Evolutionary conservation across 257 asterid species (phyloP).

Genomic region (Oldenlandia corymbosa): DNA sequence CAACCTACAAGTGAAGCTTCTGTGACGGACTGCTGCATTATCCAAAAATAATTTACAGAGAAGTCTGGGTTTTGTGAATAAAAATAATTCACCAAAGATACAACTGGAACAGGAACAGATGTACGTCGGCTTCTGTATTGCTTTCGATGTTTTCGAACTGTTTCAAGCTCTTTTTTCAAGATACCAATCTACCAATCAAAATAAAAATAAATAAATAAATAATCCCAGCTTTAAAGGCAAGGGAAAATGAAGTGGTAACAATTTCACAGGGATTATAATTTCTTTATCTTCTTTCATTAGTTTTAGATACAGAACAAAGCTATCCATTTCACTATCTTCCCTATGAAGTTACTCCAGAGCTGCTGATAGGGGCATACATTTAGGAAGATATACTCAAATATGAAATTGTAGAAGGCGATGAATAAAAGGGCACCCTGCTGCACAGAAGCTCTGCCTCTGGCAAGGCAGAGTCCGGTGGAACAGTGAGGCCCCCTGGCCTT

Average conservation of each 20-base stretch:
- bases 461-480: too few species aligned
- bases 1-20: conserved; percentile 53
- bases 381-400: neutral
- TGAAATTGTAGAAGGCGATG: neutral
- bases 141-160: conserved; percentile 94
- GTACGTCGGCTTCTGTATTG: conserved; percentile 77
- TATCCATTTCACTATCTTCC: neutral
- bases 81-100: conserved; percentile 66
- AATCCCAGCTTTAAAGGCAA: neutral
- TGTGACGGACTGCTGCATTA: neutral
- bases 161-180: conserved; percentile 88
- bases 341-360: neutral
- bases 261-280: neutral
- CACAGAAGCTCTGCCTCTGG: too few species aligned
- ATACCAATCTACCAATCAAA: conserved; percentile 57
- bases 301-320: too few species aligned
- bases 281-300: neutral
- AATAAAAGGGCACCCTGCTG: too few species aligned
- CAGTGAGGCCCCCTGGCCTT: too few species aligned
- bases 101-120: conserved; percentile 87
- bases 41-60: neutral
- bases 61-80: neutral
- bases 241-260: neutral
- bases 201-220: neutral
- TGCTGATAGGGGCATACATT: neutral